Conservation (phyloP, 2,329 filamentous ascomycete genomes). For the Tothia fuscella region DNA sequence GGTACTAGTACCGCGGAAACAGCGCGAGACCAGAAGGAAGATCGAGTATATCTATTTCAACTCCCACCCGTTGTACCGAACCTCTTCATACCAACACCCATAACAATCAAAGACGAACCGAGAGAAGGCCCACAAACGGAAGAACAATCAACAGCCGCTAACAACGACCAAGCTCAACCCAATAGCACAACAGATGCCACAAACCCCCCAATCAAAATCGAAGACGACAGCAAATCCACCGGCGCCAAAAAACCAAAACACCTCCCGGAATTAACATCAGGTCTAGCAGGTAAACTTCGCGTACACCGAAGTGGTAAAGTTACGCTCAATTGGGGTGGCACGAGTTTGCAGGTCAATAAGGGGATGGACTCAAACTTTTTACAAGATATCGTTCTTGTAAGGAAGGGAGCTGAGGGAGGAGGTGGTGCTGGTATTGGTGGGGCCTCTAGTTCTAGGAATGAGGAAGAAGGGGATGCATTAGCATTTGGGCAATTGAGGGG, state of each 20-base stretch:
- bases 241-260: constrained; percentile 17
- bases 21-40: constrained; percentile 31
- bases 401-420: constrained; percentile 16
- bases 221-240: constrained; percentile 17
- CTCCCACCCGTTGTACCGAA: constrained; percentile 51
- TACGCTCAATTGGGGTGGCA: constrained; percentile 51
- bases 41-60: constrained; percentile 51
- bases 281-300: constrained; percentile 47
- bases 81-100: constrained; percentile 26
- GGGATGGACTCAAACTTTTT: constrained; percentile 45
- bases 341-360: constrained; percentile 44
- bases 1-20: constrained; percentile 15
- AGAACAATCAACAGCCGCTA: constrained; percentile 11
- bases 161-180: constrained; percentile 9
- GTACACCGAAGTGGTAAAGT: constrained; percentile 50
- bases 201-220: constrained; percentile 19
- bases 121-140: constrained; percentile 9
- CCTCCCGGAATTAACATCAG: constrained; percentile 32
- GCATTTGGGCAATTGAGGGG: constrained; percentile 51
- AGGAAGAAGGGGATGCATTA: too few relatives aligned
- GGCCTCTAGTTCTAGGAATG: too few relatives aligned
- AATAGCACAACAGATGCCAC: constrained; percentile 10
- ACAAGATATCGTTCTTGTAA: constrained; percentile 44
- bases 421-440: too few relatives aligned
- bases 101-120: constrained; percentile 21